Evolutionary conservation across 2,329 filamentous ascomycete species (phyloP).

Genomic region (Lecanoromycetidae sp.): DNA sequence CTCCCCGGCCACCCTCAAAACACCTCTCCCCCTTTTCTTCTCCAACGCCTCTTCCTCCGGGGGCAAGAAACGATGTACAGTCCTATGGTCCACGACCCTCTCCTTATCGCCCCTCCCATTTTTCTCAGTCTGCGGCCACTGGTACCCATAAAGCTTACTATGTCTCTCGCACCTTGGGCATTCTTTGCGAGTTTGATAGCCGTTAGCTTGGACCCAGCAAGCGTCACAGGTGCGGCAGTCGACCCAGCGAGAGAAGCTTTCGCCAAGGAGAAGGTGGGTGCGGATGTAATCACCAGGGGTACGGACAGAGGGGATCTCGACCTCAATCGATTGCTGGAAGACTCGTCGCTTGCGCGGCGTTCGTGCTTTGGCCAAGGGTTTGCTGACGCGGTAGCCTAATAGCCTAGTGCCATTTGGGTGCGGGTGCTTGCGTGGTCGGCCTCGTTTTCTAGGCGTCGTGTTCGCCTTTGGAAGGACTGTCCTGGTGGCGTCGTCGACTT

Average conservation of each 20-base stretch:
- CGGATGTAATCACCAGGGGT: slow-evolving; percentile 70
- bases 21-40: slow-evolving; percentile 16
- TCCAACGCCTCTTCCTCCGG: slow-evolving; percentile 47
- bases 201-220: slow-evolving; percentile 78
- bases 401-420: background rate
- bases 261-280: slow-evolving; percentile 61
- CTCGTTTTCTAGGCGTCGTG: background rate
- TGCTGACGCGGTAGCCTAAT: too few relatives aligned
- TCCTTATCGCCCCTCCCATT: slow-evolving; percentile 62
- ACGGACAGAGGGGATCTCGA: slow-evolving; percentile 33
- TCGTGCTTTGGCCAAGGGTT: background rate
- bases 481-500: slow-evolving; percentile 4
- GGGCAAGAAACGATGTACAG: slow-evolving; percentile 70
- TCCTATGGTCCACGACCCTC: slow-evolving; percentile 69
- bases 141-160: slow-evolving; percentile 85
- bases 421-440: slow-evolving; percentile 1
- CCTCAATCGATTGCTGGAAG: slow-evolving; percentile 30
- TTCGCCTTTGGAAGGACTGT: background rate
- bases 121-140: slow-evolving; percentile 90
- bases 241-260: slow-evolving; percentile 71
- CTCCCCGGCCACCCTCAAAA: slow-evolving; percentile 4
- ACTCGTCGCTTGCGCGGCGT: slow-evolving; percentile 2
- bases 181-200: slow-evolving; percentile 71
- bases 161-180: slow-evolving; percentile 92
- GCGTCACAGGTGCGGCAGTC: slow-evolving; percentile 72